Base-by-base conservation (phyloP, 2,329 filamentous ascomycete species). In the Fusarium cyanostomum region DNA sequence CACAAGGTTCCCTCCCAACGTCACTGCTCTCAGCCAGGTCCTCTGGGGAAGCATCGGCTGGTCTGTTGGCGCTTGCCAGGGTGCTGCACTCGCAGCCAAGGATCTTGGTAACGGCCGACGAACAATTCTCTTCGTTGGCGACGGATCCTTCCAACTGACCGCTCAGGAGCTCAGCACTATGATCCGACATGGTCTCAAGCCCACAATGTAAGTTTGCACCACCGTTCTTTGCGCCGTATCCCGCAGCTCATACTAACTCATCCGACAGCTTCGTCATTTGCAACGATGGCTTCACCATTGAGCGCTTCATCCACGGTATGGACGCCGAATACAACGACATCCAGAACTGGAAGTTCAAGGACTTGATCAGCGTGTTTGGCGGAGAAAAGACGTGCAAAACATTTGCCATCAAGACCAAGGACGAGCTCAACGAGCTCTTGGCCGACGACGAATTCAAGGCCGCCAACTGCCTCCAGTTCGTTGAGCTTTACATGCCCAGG, bases 251-350 rank as follows among this genome's bases (percentile, higher is more conserved):
- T 44, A 43, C 67, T 75, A 60, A 75, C 54, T 37, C 7, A 46
- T n/a, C 11, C 30, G 31, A 5, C 52, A 87, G 86, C 62, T 94
- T 96, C 74, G 83, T 95, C 62, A 89, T 96, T 67, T 92, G 91
- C 82, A 96, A 96, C 74, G 87, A 94, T 35, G 93, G 93, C 10
- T 96, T 91, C 78, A 95, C 92, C 9, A 95, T 96, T 74, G 93
- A 97, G 78, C 87, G 93, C 27, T 91, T 87, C 74, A 96, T 96
- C 71, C 92, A 96, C 76, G 92, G 92, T 50, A 90, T 90, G 87
- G 81, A 93, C 8, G 91, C 86, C 28, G 74, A 73, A 24, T 96
- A 96, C 80, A 96, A 97, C 72, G 91, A 96, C 72, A 88, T 96
- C 54, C 82, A 85, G 56, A 75, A 80, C 10, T 96, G 93, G 93